These are phyloP conservation scores for Lanmaoa pseudosensibilis DNA, from an alignment of 768 basidiomycete genomes.

Conservation along the genomic window DNA sequence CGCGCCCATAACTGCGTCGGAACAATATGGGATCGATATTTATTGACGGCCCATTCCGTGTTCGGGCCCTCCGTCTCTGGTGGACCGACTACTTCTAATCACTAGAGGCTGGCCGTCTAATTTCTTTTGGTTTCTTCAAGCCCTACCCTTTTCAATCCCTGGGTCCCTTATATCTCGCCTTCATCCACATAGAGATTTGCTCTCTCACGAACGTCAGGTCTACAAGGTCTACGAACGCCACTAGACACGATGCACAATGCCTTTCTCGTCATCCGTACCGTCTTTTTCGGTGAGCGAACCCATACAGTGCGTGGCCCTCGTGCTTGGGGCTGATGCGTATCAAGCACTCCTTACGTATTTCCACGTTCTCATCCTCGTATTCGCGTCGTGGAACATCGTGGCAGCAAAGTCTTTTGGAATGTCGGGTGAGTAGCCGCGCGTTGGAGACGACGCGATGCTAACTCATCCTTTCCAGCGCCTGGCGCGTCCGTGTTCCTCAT, in stretches of 20 bases:
- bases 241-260: conserved; percentile 43
- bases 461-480: conserved; percentile 36
- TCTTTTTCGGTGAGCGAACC: conserved; percentile 51
- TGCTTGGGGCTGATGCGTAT: conserved; percentile 1
- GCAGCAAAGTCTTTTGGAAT: conserved; percentile 36
- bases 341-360: conserved; percentile 47
- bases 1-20: not conserved
- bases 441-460: not conserved
- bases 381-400: conserved; percentile 58
- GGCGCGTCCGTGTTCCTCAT: conserved; percentile 50
- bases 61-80: conserved; percentile 18
- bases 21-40: conserved; percentile 13
- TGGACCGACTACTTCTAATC: conserved; percentile 15
- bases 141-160: not conserved
- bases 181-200: not conserved
- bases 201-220: conserved; percentile 18
- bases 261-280: conserved; percentile 57
- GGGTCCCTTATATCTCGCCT: not conserved
- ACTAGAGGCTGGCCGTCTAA: conserved; percentile 15
- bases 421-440: conserved; percentile 35
- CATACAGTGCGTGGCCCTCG: not conserved
- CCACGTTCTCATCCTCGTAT: conserved; percentile 51
- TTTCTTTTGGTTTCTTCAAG: not conserved
- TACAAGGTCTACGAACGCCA: conserved; percentile 5
- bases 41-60: conserved; percentile 5